Conservation (phyloP, 2,329 filamentous ascomycete genomes). For the Emmonsiellopsis sp. region DNA sequence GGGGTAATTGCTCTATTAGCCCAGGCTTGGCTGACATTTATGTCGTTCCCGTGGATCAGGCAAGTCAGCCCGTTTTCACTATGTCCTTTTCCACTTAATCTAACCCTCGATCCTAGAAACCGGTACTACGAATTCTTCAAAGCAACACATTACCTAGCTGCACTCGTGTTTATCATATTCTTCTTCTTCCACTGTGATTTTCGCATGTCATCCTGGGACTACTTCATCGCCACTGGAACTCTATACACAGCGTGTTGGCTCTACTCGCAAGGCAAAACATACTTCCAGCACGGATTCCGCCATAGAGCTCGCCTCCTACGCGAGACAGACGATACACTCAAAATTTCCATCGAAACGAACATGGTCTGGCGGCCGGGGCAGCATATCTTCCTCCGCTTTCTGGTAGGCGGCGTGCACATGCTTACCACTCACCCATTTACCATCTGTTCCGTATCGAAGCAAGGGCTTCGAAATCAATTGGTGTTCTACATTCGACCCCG, state of each 20-base stretch:
- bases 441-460: conserved; percentile 40
- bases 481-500: conserved; percentile 46
- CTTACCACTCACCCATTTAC: conserved; percentile 47
- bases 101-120: conserved; percentile 27
- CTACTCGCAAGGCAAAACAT: conserved; percentile 38
- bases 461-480: conserved; percentile 25
- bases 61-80: neutral
- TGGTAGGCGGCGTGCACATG: conserved; percentile 33
- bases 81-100: neutral
- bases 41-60: conserved; percentile 19
- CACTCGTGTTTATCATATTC: conserved; percentile 44
- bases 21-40: conserved; percentile 46
- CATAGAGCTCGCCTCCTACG: conserved; percentile 34
- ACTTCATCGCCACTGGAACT: conserved; percentile 48
- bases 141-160: conserved; percentile 43
- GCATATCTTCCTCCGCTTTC: conserved; percentile 47
- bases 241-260: conserved; percentile 42
- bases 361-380: conserved; percentile 44
- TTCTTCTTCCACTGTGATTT: conserved; percentile 54
- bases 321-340: conserved; percentile 33
- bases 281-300: conserved; percentile 40
- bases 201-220: conserved; percentile 49
- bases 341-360: conserved; percentile 35
- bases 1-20: conserved; percentile 45
- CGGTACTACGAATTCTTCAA: conserved; percentile 55